phyloP scores from a whole-genome alignment of 2,329 filamentous ascomycete species.

The Peltaster fructicola region DNA sequence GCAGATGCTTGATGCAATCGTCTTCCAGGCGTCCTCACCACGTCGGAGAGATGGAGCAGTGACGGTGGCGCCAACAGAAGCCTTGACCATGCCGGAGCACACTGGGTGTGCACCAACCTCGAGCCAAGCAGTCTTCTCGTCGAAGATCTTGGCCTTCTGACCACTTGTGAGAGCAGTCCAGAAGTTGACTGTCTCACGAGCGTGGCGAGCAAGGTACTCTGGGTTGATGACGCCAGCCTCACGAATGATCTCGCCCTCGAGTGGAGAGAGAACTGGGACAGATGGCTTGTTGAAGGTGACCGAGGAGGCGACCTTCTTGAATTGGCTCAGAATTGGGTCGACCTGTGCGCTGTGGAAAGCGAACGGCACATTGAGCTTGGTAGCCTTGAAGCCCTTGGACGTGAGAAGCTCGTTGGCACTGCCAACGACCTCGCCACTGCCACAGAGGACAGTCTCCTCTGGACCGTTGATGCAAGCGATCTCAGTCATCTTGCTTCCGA shows the following conservation, averaged over 20 bases:
- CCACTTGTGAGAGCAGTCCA: constrained; percentile 42
- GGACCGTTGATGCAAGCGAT: constrained; percentile 62
- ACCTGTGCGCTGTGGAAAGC: constrained; percentile 51
- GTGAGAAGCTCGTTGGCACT: constrained; percentile 33
- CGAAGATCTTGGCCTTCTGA: constrained; percentile 39
- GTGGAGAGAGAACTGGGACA: constrained; percentile 49
- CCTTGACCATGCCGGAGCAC: constrained; percentile 50
- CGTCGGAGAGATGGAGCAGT: constrained; percentile 45
- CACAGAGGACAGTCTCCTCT: constrained; percentile 56
- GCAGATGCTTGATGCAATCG: constrained; percentile 39
- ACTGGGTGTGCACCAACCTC: constrained; percentile 62
- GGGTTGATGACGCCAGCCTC: constrained; percentile 40
- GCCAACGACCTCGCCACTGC: constrained; percentile 41
- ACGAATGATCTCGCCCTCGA: constrained; percentile 42
- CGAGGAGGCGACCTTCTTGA: constrained; percentile 35
- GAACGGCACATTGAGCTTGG: constrained; percentile 46
- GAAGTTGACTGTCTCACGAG: constrained; percentile 54
- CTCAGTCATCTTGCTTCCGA: constrained; percentile 32
- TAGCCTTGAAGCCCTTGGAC: constrained; percentile 39
- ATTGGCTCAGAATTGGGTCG: constrained; percentile 43
- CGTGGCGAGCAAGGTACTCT: constrained; percentile 46
- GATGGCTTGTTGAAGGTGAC: constrained; percentile 40
- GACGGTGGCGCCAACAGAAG: constrained; percentile 38
- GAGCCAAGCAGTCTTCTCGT: constrained; percentile 51
- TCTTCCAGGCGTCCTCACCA: constrained; percentile 46